Percentiles rank a stretch among this genome's conserved stretches.
These are phyloP conservation scores for Yarrowia sp. DNA, from an alignment of 805 yeast genomes.

Conservation along the genomic window DNA sequence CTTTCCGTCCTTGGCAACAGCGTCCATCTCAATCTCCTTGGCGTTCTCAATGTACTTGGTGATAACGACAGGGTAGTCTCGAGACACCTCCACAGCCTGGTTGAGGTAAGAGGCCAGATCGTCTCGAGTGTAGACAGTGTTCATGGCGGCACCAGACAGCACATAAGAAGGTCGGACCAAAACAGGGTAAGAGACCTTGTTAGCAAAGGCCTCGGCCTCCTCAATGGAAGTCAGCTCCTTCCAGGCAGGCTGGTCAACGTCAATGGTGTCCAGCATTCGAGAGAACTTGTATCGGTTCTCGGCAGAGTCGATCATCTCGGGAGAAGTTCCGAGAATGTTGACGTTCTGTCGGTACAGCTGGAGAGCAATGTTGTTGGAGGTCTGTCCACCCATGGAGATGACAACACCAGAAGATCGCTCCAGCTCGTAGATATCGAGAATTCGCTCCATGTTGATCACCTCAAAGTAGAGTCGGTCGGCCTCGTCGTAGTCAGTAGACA, in stretches of 20 bases:
- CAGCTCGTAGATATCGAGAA: conserved; percentile 88
- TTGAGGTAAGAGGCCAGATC: conserved; percentile 83
- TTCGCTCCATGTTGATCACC: conserved; percentile 90
- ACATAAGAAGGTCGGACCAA: conserved; percentile 97
- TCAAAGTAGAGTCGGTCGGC: conserved; percentile 96
- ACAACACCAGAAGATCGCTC: conserved; percentile 90
- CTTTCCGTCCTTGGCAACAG: conserved; percentile 93
- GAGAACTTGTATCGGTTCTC: conserved; percentile 98
- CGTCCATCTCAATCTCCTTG: conserved; percentile 98
- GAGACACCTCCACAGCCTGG: conserved; percentile 96
- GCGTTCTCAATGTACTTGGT: conserved; percentile 96
- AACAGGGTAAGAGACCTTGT: conserved; percentile 88
- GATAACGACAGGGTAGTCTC: conserved; percentile 96
- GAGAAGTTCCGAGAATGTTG: conserved; percentile 93
- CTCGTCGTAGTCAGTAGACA: conserved; percentile 97
- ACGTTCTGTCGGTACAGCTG: conserved; percentile 90
- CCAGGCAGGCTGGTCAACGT: conserved; percentile 99
- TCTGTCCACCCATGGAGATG: conserved; percentile 98
- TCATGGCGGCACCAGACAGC: conserved; percentile 98
- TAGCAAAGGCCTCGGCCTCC: conserved; percentile 92
- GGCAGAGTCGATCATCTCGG: conserved; percentile 97
- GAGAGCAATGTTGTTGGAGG: conserved; percentile 93
- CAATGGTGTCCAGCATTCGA: conserved; percentile 92
- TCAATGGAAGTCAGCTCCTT: conserved; percentile 89
- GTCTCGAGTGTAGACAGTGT: conserved; percentile 85